Evolutionary conservation across 306 rosid species (phyloP), one percentile per base, ranked within the genome.

Genomic region (Comarum palustre): DNA sequence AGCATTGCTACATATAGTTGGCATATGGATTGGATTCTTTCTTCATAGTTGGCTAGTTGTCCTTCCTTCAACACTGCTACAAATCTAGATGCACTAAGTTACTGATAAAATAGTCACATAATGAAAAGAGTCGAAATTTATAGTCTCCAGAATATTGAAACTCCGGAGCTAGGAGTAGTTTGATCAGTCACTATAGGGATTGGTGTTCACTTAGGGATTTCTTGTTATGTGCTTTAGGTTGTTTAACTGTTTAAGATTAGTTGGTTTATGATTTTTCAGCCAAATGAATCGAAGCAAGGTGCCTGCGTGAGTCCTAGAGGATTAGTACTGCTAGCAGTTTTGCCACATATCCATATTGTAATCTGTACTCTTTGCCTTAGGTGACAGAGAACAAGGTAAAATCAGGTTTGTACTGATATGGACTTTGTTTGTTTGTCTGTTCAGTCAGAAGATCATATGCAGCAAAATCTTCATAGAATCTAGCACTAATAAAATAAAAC

Each of bases 31-130:
- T 43, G 38, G 71, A 42, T 66, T 66, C 54, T 25, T 42, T 45
- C 71, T 25, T 43, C 29, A 8, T 19, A 34, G 67, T 34, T 34
- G 67, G 24, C 45, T 15, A 62, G 67, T 62, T 45, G 67, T 62
- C 45, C 66, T 58, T 27, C 65, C 17, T 59, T 29, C 20, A 25
- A 29, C 39, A 29, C 4, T 59, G 65, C 65, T 29, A 14, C 65
- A 62, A 24, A 15, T 25, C 15, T 4, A 34, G 13, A 32, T 19
- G 15, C 17, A 32, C 25, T 34, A 25, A 34, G 32, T 34, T 38
- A 34, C 45, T 32, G 13, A 27, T 25, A 14, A 2, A 29, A 29
- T 36, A 8, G 45, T 34, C 14, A 62, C 25, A 62, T 8, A 34
- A 41, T 4, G 34, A 11, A 3, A 57, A 13, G 45, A 11, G 0